Conservation (phyloP, 75 land plant species). For the Sequoiadendron giganteum region DNA sequence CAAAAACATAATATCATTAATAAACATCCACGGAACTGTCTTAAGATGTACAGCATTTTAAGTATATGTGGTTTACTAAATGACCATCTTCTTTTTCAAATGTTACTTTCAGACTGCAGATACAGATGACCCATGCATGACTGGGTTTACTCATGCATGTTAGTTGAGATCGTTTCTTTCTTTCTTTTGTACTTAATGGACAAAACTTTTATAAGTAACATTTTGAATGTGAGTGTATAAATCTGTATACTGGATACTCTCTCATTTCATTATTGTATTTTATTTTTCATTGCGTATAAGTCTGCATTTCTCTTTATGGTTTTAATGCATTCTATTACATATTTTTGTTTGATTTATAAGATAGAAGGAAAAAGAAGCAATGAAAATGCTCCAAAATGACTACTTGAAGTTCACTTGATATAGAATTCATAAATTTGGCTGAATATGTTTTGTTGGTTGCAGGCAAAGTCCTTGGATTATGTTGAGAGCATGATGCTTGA, state of each 20-base stretch:
- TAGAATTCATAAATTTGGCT: neutral
- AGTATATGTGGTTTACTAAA: neutral
- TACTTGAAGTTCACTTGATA: neutral
- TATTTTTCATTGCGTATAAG: neutral
- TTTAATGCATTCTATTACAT: neutral
- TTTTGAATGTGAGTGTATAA: neutral
- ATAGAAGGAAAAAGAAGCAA: neutral
- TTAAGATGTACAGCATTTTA: neutral
- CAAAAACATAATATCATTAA: neutral
- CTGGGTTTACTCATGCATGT: neutral
- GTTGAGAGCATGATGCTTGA: conserved; percentile 84
- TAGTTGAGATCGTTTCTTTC: neutral
- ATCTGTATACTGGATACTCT: neutral
- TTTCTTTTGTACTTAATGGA: neutral
- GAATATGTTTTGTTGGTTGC: conserved; percentile 18
- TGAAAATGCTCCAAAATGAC: neutral
- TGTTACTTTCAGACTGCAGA: neutral
- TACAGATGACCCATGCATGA: neutral
- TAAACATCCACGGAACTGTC: neutral
- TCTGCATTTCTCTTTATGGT: neutral
- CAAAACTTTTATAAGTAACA: neutral
- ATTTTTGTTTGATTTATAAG: neutral
- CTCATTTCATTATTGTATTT: neutral
- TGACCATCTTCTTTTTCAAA: neutral
- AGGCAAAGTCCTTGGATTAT: conserved; percentile 57